These are phyloP conservation scores for Dothideomycetes sp. DNA, from an alignment of 2,329 filamentous ascomycete species.

Conservation along the genomic window DNA sequence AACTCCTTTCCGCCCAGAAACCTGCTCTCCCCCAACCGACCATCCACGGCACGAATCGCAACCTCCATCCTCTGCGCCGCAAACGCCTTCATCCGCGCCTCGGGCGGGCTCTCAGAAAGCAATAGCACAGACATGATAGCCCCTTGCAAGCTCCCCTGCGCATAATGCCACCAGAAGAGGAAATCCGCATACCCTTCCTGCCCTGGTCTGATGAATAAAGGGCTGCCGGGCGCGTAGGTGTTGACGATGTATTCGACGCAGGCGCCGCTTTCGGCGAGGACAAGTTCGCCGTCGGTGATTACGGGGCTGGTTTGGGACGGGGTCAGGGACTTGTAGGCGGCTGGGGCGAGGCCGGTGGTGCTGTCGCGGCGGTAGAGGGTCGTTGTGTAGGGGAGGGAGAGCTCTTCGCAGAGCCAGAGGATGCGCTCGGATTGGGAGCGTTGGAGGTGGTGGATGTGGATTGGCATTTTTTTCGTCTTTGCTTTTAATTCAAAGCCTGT, in stretches of 20 bases:
- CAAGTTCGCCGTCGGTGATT: conserved; percentile 32
- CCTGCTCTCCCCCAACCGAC: conserved; percentile 26
- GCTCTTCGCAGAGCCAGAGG: conserved; percentile 46
- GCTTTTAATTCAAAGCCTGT: no score
- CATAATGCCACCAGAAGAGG: conserved; percentile 28
- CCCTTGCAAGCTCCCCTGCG: conserved; percentile 34
- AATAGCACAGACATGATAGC: conserved; percentile 17
- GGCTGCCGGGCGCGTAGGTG: conserved; percentile 31
- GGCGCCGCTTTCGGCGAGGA: conserved; percentile 39
- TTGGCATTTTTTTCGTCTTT: conserved; percentile 2
- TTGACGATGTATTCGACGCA: conserved; percentile 42
- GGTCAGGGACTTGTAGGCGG: conserved; percentile 32
- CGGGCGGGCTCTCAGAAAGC: conserved; percentile 5
- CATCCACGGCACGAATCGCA: conserved; percentile 27
- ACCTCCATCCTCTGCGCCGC: conserved; percentile 15
- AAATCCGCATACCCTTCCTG: conserved; percentile 38
- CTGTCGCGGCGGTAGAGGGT: conserved; percentile 16
- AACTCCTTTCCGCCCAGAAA: conserved; percentile 43
- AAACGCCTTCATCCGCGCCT: conserved; percentile 13
- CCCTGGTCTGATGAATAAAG: conserved; percentile 26
- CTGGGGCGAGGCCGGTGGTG: conserved; percentile 21
- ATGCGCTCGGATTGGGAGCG: conserved; percentile 44
- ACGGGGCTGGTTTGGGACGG: conserved; percentile 37
- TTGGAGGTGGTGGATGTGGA: conserved; percentile 43
- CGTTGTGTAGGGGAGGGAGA: conserved; percentile 33